A percentile compares a stretch with the other conserved stretches of the same genome.
Conservation (phyloP, 495 filamentous ascomycete genomes). For the Tuber calosporum region DNA sequence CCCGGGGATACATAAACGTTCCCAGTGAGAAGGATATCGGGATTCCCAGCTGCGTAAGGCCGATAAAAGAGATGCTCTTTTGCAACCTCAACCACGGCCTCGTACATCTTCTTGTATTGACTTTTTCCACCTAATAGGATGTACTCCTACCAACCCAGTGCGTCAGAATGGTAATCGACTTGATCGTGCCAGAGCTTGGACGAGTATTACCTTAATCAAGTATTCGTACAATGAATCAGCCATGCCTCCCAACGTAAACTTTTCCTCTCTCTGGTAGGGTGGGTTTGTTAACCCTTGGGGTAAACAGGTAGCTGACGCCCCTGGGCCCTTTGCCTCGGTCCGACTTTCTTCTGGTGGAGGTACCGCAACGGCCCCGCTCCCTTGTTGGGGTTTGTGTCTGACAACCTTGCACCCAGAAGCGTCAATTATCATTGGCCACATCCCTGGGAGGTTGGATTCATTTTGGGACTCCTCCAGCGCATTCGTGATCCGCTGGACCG, state of each 20-base stretch:
- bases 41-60: slow-evolving; percentile 52
- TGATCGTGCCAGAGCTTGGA: slow-evolving; percentile 51
- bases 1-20: slow-evolving; percentile 43
- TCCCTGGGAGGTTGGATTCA: slow-evolving; percentile 63
- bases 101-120: slow-evolving; percentile 78
- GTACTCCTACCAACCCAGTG: slow-evolving; percentile 45
- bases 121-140: slow-evolving; percentile 73
- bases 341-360: neutral
- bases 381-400: neutral
- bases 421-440: slow-evolving; percentile 79
- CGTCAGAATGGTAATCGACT: slow-evolving; percentile 47
- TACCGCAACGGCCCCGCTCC: neutral
- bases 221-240: slow-evolving; percentile 95
- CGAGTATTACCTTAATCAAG: slow-evolving; percentile 62
- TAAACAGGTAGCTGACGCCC: slow-evolving; percentile 24
- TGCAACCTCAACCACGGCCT: slow-evolving; percentile 59
- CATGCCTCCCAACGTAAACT: slow-evolving; percentile 70
- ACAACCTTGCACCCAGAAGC: slow-evolving; percentile 57
- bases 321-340: neutral
- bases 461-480: slow-evolving; percentile 73
- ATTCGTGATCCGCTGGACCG: slow-evolving; percentile 83
- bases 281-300: slow-evolving; percentile 27
- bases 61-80: slow-evolving; percentile 74
- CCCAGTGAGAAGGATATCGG: slow-evolving; percentile 69
- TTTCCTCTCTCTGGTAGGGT: slow-evolving; percentile 27